Conservation (phyloP, 2,329 filamentous ascomycete genomes). For the Rhinocladiella similis region DNA sequence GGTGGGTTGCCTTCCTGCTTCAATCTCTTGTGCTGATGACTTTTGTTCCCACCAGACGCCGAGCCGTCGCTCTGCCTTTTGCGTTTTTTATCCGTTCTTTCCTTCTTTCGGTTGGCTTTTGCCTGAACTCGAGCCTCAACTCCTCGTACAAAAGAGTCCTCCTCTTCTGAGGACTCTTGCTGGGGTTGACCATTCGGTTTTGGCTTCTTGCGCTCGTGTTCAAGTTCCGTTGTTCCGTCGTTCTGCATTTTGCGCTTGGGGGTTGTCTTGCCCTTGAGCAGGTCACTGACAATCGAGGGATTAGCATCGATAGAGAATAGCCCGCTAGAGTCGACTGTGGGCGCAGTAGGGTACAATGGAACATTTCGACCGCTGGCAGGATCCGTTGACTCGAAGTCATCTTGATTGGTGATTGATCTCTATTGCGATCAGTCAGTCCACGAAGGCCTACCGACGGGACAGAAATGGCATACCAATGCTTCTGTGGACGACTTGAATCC, state of each 20-base stretch:
- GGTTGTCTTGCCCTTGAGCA: conserved; percentile 12
- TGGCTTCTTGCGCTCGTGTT: conserved; percentile 30
- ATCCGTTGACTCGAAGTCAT: conserved; percentile 1
- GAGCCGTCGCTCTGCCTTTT: conserved; percentile 34
- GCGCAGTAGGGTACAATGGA: conserved; percentile 7
- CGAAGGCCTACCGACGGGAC: too few relatives aligned
- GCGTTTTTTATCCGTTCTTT: conserved; percentile 41
- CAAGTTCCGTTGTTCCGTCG: conserved; percentile 1
- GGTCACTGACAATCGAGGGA: conserved; percentile 21
- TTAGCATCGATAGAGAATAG: conserved; percentile 29
- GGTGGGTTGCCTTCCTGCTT: conserved; percentile 1
- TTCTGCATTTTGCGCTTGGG: conserved; percentile 17
- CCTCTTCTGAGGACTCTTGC: neutral
- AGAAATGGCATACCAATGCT: conserved; percentile 5
- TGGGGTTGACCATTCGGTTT: neutral
- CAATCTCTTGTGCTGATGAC: conserved; percentile 12
- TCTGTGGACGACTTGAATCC: conserved; percentile 16
- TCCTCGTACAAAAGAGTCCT: conserved; percentile 37
- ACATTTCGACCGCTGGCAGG: neutral
- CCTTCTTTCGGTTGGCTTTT: conserved; percentile 41
- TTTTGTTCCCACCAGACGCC: conserved; percentile 18
- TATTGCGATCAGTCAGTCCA: neutral
- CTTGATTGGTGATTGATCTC: conserved; percentile 3
- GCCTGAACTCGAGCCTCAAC: conserved; percentile 45
- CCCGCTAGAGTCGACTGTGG: conserved; percentile 23